These are phyloP conservation scores for Chenopodium album DNA, from an alignment of 148 eudicot species.

Conservation along the genomic window DNA sequence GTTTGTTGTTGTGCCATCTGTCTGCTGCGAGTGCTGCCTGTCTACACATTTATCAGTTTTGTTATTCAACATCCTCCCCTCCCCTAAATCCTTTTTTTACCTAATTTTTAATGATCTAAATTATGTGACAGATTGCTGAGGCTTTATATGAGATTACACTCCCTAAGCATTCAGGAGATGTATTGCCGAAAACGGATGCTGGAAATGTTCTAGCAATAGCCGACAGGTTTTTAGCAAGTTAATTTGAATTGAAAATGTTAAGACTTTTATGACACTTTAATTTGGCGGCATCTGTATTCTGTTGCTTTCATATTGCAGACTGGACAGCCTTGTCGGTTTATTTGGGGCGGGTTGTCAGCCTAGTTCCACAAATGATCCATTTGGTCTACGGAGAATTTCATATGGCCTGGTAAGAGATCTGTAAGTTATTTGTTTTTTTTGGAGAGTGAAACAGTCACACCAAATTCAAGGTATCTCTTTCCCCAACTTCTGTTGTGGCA, in stretches of 20 bases:
- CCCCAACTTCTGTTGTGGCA: conserved; percentile 20
- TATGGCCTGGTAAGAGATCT: conserved; percentile 81
- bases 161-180: conserved; percentile 92
- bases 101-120: neutral
- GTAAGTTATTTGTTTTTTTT: neutral
- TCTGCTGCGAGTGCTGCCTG: neutral
- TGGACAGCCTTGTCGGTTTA: conserved; percentile 95
- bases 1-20: neutral
- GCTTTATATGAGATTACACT: conserved; percentile 91
- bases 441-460: conserved; percentile 3
- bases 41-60: neutral
- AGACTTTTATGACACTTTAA: neutral
- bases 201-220: conserved; percentile 82
- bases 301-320: conserved; percentile 47
- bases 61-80: neutral
- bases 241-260: conserved; percentile 1
- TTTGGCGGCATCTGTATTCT: conserved; percentile 14
- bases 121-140: conserved; percentile 65
- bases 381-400: conserved; percentile 89
- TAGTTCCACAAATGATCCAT: conserved; percentile 84
- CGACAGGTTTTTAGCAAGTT: conserved; percentile 55
- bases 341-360: conserved; percentile 99
- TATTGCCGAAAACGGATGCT: conserved; percentile 76
- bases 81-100: no score
- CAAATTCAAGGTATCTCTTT: conserved; percentile 17